Percentiles rank a stretch among this genome's conserved stretches.
Conservation (phyloP, 306 rosid genomes). For the Crataegus laevigata region DNA sequence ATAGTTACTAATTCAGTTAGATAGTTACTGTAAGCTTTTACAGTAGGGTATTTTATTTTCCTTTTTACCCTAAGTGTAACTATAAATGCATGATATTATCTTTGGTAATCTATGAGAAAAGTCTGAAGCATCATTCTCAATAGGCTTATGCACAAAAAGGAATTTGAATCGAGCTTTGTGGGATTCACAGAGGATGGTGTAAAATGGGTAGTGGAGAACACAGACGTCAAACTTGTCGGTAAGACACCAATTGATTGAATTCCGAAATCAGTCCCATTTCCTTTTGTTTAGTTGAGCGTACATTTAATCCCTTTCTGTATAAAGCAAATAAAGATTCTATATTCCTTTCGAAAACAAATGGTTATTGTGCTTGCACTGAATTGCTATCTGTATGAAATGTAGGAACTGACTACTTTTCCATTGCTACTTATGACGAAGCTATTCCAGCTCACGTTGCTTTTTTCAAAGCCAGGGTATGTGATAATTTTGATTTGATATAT, state of each 20-base stretch:
- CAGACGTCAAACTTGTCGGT: slow-evolving; percentile 75
- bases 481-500: neutral
- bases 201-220: slow-evolving; percentile 69
- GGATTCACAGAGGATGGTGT: slow-evolving; percentile 70
- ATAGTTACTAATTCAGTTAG: too few relatives aligned
- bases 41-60: too few relatives aligned
- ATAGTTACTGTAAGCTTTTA: too few relatives aligned
- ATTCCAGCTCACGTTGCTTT: slow-evolving; percentile 26
- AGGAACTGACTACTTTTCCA: slow-evolving; percentile 40
- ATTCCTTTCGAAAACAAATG: neutral
- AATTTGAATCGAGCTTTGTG: slow-evolving; percentile 54
- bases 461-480: slow-evolving; percentile 24
- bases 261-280: neutral
- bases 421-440: slow-evolving; percentile 29
- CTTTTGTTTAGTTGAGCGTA: neutral
- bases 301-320: neutral
- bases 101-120: too few relatives aligned
- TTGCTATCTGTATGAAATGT: neutral
- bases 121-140: too few relatives aligned
- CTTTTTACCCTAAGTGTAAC: too few relatives aligned
- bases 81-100: too few relatives aligned
- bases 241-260: slow-evolving; percentile 9
- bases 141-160: slow-evolving; percentile 68
- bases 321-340: neutral
- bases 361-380: neutral